These are phyloP conservation scores for Lactifluus echinatus DNA, from an alignment of 768 basidiomycete species.

Conservation along the genomic window DNA sequence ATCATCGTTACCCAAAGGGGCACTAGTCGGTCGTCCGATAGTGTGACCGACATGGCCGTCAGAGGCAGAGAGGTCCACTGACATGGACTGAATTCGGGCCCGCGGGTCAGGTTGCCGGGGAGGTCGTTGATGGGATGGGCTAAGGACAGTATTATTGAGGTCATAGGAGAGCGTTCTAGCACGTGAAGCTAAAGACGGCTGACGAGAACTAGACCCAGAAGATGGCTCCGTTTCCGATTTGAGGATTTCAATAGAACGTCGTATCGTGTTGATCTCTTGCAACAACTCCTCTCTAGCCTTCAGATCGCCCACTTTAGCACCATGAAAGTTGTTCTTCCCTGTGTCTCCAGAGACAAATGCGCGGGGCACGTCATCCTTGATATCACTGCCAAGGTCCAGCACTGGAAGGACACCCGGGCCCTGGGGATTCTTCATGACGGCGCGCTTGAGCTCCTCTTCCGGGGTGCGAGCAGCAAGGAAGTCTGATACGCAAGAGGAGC, in stretches of 20 bases:
- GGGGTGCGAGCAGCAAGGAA: slow-evolving; percentile 55
- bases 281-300: slow-evolving; percentile 64
- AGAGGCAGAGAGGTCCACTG: slow-evolving; percentile 56
- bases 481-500: slow-evolving; percentile 63
- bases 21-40: slow-evolving; percentile 63
- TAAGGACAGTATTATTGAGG: slow-evolving; percentile 42
- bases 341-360: slow-evolving; percentile 45
- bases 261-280: slow-evolving; percentile 70
- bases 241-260: slow-evolving; percentile 68
- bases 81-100: slow-evolving; percentile 55
- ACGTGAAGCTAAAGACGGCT: slow-evolving; percentile 27
- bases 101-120: slow-evolving; percentile 64
- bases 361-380: slow-evolving; percentile 66
- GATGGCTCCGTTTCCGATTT: slow-evolving; percentile 58
- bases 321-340: slow-evolving; percentile 25
- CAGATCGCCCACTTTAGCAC: slow-evolving; percentile 39
- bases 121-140: slow-evolving; percentile 55
- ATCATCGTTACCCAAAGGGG: slow-evolving; percentile 63
- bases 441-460: slow-evolving; percentile 52
- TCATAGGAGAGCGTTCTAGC: slow-evolving; percentile 53
- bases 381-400: slow-evolving; percentile 66
- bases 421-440: slow-evolving; percentile 38
- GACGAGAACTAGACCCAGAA: slow-evolving; percentile 46
- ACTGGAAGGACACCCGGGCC: slow-evolving; percentile 52
- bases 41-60: slow-evolving; percentile 39